Conservation (phyloP, 768 basidiomycete species). For the Naganishia onofrii region DNA sequence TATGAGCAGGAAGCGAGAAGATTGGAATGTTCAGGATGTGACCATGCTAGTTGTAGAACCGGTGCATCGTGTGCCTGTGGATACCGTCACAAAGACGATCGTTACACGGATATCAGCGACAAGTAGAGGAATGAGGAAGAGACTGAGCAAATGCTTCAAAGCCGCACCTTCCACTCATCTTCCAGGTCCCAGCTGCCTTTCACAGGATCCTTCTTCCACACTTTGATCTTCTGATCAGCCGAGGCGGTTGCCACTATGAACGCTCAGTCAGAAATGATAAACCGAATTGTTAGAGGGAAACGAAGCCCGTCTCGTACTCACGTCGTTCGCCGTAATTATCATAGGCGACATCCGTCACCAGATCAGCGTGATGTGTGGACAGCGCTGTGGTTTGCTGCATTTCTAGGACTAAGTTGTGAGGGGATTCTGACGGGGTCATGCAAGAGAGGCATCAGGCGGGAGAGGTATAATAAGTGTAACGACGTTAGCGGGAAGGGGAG, state of each 20-base stretch:
- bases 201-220: conserved; percentile 76
- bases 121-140: too few relatives aligned
- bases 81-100: neutral
- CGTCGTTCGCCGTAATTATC: conserved; percentile 73
- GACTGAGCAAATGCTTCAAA: too few relatives aligned
- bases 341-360: conserved; percentile 67
- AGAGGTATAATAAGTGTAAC: too few relatives aligned
- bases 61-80: conserved; percentile 89
- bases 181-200: conserved; percentile 65
- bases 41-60: conserved; percentile 78
- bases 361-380: neutral
- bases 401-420: too few relatives aligned
- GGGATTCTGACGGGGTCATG: too few relatives aligned
- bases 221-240: conserved; percentile 61
- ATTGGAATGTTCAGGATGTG: conserved; percentile 86
- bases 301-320: conserved; percentile 59
- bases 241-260: conserved; percentile 48
- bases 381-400: conserved; percentile 18
- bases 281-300: too few relatives aligned
- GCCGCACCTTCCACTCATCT: conserved; percentile 88
- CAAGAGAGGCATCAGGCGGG: too few relatives aligned
- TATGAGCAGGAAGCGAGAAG: conserved; percentile 83
- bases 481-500: too few relatives aligned
- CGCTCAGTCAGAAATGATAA: conserved; percentile 68
- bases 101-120: too few relatives aligned